Conservation (phyloP, 306 rosid genomes). For the Dryas drummondii region DNA sequence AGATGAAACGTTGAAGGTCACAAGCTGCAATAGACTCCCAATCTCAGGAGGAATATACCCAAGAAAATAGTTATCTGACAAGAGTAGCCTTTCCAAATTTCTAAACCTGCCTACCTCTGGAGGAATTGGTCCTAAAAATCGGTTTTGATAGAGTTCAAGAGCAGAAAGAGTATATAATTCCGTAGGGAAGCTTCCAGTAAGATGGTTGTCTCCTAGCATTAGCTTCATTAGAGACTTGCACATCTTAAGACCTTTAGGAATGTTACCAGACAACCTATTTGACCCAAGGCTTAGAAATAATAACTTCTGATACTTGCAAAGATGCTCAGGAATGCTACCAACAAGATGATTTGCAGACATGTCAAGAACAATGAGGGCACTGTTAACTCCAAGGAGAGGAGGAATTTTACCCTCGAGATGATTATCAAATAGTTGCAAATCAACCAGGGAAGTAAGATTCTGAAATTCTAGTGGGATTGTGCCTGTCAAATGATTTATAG, state of each 20-base stretch:
- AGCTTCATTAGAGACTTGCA: slow-evolving; percentile 72
- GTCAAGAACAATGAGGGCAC: slow-evolving; percentile 58
- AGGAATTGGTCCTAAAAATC: slow-evolving; percentile 50
- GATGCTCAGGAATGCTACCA: slow-evolving; percentile 61
- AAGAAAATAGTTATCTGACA: slow-evolving; percentile 55
- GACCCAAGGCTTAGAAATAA: slow-evolving; percentile 75
- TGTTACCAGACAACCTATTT: slow-evolving; percentile 60
- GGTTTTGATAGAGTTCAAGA: slow-evolving; percentile 60
- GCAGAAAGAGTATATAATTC: slow-evolving; percentile 65
- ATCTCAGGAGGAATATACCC: slow-evolving; percentile 65
- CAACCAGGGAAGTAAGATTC: slow-evolving; percentile 53
- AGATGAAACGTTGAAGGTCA: slow-evolving; percentile 61
- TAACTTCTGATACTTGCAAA: slow-evolving; percentile 52
- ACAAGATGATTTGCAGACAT: slow-evolving; percentile 60
- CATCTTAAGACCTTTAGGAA: slow-evolving; percentile 58
- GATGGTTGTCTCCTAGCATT: slow-evolving; percentile 62
- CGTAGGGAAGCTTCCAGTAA: slow-evolving; percentile 61
- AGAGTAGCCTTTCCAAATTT: slow-evolving; percentile 59
- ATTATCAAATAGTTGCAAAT: slow-evolving; percentile 74
- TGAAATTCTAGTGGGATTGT: slow-evolving; percentile 61
- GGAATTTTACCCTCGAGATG: slow-evolving; percentile 71
- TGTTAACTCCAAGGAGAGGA: slow-evolving; percentile 56
- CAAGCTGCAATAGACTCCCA: slow-evolving; percentile 55
- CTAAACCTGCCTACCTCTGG: slow-evolving; percentile 51
- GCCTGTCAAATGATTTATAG: slow-evolving; percentile 66